Conservation (phyloP, 352 stramenopile genomes). For the Pythium phragmiticola region DNA sequence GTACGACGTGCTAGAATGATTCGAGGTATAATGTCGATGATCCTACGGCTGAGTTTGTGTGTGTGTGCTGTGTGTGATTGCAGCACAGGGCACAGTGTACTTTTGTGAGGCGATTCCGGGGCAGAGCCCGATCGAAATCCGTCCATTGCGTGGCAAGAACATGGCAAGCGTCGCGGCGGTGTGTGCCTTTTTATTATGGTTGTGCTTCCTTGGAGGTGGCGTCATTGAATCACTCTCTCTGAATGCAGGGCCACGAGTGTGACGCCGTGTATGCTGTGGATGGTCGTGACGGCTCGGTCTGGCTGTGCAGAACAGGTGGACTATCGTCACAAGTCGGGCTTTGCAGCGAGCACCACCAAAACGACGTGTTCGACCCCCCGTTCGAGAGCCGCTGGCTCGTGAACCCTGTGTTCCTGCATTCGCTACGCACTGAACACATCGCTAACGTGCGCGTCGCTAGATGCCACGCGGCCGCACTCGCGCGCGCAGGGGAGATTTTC, state of each 20-base stretch:
- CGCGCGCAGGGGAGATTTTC: constrained; percentile 88
- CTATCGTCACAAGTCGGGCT: constrained; percentile 64
- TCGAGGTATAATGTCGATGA: not conserved
- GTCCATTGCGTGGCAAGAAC: constrained; percentile 56
- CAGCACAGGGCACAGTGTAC: constrained; percentile 67
- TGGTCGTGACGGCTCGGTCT: constrained; percentile 43
- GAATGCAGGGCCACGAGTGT: constrained; percentile 50
- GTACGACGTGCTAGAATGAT: constrained; percentile 17
- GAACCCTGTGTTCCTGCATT: constrained; percentile 66
- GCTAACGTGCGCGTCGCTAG: constrained; percentile 46
- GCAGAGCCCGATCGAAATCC: constrained; percentile 50
- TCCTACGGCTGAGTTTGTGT: not conserved
- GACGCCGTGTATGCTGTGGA: constrained; percentile 77
- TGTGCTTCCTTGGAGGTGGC: not conserved
- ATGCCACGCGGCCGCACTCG: constrained; percentile 71
- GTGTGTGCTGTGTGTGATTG: not conserved
- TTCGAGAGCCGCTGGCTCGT: constrained; percentile 69
- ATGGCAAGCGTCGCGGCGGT: constrained; percentile 62
- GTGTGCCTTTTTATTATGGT: constrained; percentile 17
- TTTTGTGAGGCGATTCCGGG: constrained; percentile 51
- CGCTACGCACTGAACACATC: constrained; percentile 58
- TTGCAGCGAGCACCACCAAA: constrained; percentile 40
- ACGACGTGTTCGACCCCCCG: constrained; percentile 44
- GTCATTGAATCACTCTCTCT: not conserved
- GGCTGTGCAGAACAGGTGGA: constrained; percentile 76